Evolutionary conservation across 2,329 filamentous ascomycete species (phyloP).

Genomic region (Cadophora gregata): DNA sequence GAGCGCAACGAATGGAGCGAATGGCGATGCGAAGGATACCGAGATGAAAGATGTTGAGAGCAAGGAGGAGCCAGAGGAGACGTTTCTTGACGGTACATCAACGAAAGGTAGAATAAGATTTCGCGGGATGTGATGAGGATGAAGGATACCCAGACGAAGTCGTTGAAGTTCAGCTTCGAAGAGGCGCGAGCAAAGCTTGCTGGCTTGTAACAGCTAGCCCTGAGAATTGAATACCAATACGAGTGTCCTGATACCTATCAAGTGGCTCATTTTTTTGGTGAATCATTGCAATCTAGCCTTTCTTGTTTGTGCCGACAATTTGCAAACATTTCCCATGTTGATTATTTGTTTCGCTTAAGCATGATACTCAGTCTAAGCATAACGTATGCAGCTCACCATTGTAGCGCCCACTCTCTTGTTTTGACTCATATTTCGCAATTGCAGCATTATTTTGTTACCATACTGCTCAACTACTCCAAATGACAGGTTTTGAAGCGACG

Average conservation of each 20-base stretch:
- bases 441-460: no score
- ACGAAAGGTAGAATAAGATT: not conserved
- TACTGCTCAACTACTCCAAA: no score
- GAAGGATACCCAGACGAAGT: not conserved
- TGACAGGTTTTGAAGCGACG: no score
- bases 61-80: conserved; percentile 2
- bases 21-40: not conserved
- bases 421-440: no score
- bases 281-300: not conserved
- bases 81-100: not conserved
- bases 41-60: conserved; percentile 7
- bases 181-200: not conserved
- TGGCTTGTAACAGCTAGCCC: not conserved
- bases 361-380: no score
- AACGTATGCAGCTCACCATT: no score
- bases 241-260: not conserved
- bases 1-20: not conserved
- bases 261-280: not conserved
- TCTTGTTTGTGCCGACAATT: no score
- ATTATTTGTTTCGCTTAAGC: no score
- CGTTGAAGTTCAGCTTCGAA: not conserved
- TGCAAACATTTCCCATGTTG: no score
- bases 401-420: no score
- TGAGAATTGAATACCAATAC: not conserved
- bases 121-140: conserved; percentile 4